Conservation (phyloP, 306 rosid genomes). For the Quercus engelmannii region DNA sequence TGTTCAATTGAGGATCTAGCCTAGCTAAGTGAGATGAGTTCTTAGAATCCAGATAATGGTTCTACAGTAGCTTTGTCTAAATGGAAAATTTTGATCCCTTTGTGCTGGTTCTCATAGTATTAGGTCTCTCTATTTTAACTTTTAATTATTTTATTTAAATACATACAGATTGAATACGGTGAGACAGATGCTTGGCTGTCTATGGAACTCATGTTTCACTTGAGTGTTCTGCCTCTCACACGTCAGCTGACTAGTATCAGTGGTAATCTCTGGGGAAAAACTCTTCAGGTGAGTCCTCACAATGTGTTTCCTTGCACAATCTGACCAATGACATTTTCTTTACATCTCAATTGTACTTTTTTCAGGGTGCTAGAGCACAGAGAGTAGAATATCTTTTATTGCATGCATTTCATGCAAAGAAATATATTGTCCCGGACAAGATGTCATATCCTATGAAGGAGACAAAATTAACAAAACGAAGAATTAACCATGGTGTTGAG, state of each 20-base stretch:
- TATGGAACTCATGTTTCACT: slow-evolving; percentile 97
- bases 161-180: slow-evolving; percentile 77
- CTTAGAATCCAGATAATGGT: slow-evolving; percentile 5
- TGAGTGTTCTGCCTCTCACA: slow-evolving; percentile 94
- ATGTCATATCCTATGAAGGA: slow-evolving; percentile 50
- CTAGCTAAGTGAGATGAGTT: not conserved
- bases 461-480: slow-evolving; percentile 57
- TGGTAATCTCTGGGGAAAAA: slow-evolving; percentile 95
- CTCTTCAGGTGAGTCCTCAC: slow-evolving; percentile 70
- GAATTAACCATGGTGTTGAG: slow-evolving; percentile 42
- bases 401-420: slow-evolving; percentile 92
- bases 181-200: slow-evolving; percentile 99
- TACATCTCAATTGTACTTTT: slow-evolving; percentile 17
- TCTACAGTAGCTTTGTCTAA: not conserved
- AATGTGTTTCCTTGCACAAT: slow-evolving; percentile 19
- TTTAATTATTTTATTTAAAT: not conserved
- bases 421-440: slow-evolving; percentile 90
- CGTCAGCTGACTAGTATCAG: slow-evolving; percentile 95
- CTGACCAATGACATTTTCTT: slow-evolving; percentile 4
- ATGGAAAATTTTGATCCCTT: slow-evolving; percentile 10
- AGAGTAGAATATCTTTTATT: slow-evolving; percentile 91
- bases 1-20: slow-evolving; percentile 11
- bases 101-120: slow-evolving; percentile 21
- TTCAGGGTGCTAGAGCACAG: slow-evolving; percentile 98
- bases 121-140: not conserved